Conservation (phyloP, 2,329 filamentous ascomycete species). For the Hypomyces rosellus region DNA sequence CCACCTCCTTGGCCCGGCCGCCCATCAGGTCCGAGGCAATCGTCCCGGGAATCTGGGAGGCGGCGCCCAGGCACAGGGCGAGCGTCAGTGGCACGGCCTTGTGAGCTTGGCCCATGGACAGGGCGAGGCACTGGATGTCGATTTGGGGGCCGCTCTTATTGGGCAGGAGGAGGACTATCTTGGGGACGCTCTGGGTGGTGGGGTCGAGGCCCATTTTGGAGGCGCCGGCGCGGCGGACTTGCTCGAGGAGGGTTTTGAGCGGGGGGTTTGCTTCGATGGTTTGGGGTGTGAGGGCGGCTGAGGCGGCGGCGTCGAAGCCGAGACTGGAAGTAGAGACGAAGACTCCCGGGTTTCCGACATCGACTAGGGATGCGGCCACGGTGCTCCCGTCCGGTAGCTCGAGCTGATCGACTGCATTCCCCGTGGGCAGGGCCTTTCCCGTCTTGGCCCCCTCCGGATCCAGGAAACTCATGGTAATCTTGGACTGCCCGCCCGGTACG, state of each 20-base stretch:
- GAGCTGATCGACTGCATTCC: slow-evolving; percentile 45
- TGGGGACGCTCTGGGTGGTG: slow-evolving; percentile 47
- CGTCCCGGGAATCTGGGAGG: slow-evolving; percentile 40
- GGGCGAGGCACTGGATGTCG: slow-evolving; percentile 40
- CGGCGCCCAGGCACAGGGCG: slow-evolving; percentile 44
- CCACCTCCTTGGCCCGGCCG: slow-evolving; percentile 16
- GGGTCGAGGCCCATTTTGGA: slow-evolving; percentile 55
- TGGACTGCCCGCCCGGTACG: slow-evolving; percentile 51
- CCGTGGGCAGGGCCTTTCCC: slow-evolving; percentile 45
- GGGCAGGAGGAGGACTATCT: slow-evolving; percentile 49
- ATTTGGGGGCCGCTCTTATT: no score
- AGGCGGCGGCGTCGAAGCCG: slow-evolving; percentile 36
- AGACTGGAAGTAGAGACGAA: slow-evolving; percentile 53
- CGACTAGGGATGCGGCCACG: slow-evolving; percentile 50
- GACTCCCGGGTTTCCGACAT: slow-evolving; percentile 58
- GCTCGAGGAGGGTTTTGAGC: slow-evolving; percentile 43
- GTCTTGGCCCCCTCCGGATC: slow-evolving; percentile 59
- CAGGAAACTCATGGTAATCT: slow-evolving; percentile 54
- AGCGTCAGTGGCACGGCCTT: slow-evolving; percentile 51
- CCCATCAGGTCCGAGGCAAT: slow-evolving; percentile 30
- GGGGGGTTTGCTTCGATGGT: slow-evolving; percentile 40
- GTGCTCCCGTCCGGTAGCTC: slow-evolving; percentile 28
- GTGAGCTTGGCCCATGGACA: slow-evolving; percentile 52
- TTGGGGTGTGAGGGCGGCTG: slow-evolving; percentile 46
- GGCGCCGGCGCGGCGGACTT: slow-evolving; percentile 51